Evolutionary conservation across 257 asterid genomes (phyloP).

Genomic region (Perilla frutescens): DNA sequence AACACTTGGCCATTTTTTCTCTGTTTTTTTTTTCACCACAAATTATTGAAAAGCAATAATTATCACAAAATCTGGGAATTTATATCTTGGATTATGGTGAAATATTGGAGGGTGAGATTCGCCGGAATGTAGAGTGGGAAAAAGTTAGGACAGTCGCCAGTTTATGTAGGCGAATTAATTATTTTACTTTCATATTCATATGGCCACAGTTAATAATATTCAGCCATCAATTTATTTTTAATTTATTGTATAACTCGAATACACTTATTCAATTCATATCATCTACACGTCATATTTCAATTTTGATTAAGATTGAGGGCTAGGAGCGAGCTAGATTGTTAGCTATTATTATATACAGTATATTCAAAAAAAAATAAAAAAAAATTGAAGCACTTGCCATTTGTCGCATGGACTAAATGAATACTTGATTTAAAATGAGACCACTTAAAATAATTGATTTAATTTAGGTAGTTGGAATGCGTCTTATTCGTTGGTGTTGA

Average conservation of each 20-base stretch:
- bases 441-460: neutral
- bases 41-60: neutral
- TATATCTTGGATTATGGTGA: neutral
- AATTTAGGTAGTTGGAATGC: neutral
- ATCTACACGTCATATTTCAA: no score
- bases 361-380: no score
- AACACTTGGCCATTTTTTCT: slow-evolving; percentile 50
- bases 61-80: slow-evolving; percentile 7
- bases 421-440: neutral
- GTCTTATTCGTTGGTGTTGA: neutral
- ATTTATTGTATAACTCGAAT: neutral
- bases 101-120: neutral
- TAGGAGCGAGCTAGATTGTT: neutral
- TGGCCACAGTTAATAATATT: neutral
- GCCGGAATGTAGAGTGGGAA: neutral
- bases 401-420: neutral
- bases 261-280: no score
- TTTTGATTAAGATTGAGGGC: neutral
- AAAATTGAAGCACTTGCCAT: neutral
- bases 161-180: slow-evolving; percentile 4
- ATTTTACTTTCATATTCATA: neutral
- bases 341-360: no score
- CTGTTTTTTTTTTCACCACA: no score
- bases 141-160: slow-evolving; percentile 14
- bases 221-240: neutral